Evolutionary conservation across 2,329 filamentous ascomycete species (phyloP).

Genomic region (Colletotrichum spinosum): DNA sequence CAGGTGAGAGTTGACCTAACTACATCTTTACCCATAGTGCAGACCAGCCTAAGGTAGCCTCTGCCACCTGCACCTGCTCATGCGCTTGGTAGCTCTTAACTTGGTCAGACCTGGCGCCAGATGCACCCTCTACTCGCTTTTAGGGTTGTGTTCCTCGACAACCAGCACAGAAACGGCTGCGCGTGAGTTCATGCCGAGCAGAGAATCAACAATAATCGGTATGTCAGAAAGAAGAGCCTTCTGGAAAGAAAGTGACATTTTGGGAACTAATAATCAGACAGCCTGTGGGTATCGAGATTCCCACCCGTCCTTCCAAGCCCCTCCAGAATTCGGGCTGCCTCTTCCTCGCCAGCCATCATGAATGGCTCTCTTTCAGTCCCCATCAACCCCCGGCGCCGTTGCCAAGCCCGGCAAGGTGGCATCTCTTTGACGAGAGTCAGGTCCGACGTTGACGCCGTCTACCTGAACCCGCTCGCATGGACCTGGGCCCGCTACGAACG

Average conservation of each 20-base stretch:
- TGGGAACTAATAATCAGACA: too few relatives aligned
- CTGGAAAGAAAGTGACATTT: too few relatives aligned
- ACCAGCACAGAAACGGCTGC: background rate
- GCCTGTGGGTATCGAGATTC: too few relatives aligned
- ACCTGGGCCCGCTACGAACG: constrained; percentile 11
- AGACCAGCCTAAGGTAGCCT: too few relatives aligned
- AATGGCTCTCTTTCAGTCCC: constrained; percentile 4
- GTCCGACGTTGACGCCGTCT: constrained; percentile 20
- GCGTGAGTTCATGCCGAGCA: too few relatives aligned
- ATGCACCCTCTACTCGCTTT: constrained; percentile 1
- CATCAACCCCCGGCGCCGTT: constrained; percentile 25
- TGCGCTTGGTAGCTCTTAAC: background rate
- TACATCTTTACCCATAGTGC: too few relatives aligned
- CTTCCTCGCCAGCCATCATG: constrained; percentile 4
- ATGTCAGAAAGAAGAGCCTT: too few relatives aligned
- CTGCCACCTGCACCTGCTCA: background rate
- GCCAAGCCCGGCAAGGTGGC: constrained; percentile 27
- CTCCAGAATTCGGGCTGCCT: background rate
- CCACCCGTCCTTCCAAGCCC: too few relatives aligned
- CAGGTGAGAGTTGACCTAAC: constrained; percentile 26
- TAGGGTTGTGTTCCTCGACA: background rate
- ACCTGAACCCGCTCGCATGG: constrained; percentile 7
- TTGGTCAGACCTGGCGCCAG: constrained; percentile 16
- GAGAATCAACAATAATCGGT: too few relatives aligned
- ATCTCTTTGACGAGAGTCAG: constrained; percentile 1